A percentile compares a stretch with the other conserved stretches of the same genome.
Evolutionary conservation across 148 eudicot genomes (phyloP).

Genomic region (Heliamphora exappendiculata): DNA sequence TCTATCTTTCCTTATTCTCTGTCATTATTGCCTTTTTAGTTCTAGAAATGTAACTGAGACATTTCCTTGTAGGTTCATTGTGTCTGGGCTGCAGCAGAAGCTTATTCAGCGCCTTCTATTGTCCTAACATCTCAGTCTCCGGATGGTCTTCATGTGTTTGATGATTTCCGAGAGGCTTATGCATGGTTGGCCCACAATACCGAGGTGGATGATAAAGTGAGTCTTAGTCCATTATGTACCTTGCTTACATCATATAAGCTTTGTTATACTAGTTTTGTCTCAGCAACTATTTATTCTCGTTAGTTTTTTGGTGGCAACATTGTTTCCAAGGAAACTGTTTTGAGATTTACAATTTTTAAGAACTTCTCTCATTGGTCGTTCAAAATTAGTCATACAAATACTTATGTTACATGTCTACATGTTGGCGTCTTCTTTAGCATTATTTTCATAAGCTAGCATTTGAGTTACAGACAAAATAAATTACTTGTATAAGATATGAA

Average conservation of each 20-base stretch:
- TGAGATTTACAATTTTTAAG: not conserved
- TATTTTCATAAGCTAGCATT: not conserved
- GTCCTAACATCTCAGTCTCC: slow-evolving; percentile 77
- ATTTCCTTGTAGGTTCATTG: slow-evolving; percentile 66
- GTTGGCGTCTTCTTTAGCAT: not conserved
- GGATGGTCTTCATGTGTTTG: slow-evolving; percentile 96
- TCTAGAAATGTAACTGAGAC: not conserved
- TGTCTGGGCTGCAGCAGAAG: slow-evolving; percentile 99
- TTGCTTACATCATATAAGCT: not conserved
- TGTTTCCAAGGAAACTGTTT: not conserved
- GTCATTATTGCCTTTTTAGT: not conserved
- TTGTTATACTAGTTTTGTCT: not conserved
- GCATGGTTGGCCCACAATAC: slow-evolving; percentile 95
- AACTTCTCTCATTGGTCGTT: not conserved
- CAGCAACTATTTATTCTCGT: not conserved
- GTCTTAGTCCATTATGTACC: slow-evolving; percentile 19
- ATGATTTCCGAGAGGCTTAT: slow-evolving; percentile 98
- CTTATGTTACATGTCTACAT: not conserved
- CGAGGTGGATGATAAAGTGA: slow-evolving; percentile 92
- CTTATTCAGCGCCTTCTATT: slow-evolving; percentile 96
- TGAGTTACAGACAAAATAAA: not conserved
- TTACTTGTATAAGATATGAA: not conserved
- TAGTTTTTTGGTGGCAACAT: not conserved
- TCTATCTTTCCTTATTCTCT: not conserved
- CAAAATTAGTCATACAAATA: not conserved